A percentile compares a stretch with the other conserved stretches of the same genome.
phyloP scores from a whole-genome alignment of 106 monocot genomes.

The Platanthera zijinensis region DNA sequence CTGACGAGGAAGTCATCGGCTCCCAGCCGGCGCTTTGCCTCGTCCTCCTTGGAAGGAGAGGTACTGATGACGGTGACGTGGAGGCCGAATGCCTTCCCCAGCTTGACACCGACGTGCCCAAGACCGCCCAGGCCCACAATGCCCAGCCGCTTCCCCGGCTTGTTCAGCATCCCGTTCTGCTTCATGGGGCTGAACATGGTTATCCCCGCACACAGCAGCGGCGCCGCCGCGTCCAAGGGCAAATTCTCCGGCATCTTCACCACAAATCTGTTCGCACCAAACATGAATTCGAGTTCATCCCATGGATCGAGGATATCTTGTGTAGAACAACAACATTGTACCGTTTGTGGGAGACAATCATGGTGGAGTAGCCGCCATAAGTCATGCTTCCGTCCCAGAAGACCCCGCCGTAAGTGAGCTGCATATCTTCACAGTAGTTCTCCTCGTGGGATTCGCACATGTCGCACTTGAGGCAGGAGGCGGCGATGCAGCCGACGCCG shows the following conservation, averaged over 20 bases:
- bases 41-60: constrained; percentile 43
- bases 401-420: constrained; percentile 69
- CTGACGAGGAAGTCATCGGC: constrained; percentile 54
- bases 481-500: constrained; percentile 65
- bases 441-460: constrained; percentile 59
- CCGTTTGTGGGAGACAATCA: constrained; percentile 66
- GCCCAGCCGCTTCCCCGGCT: constrained; percentile 43
- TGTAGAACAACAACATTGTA: background rate
- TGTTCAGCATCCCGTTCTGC: constrained; percentile 40
- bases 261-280: constrained; percentile 18
- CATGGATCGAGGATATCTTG: background rate
- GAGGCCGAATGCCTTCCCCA: constrained; percentile 55
- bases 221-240: constrained; percentile 46
- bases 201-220: constrained; percentile 63
- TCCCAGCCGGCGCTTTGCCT: constrained; percentile 35
- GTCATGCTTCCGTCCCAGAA: constrained; percentile 93
- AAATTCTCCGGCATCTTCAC: constrained; percentile 42
- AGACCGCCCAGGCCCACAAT: constrained; percentile 68
- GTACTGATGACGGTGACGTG: constrained; percentile 68
- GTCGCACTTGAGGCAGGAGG: constrained; percentile 67
- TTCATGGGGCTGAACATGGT: constrained; percentile 65
- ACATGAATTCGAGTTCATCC: background rate
- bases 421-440: constrained; percentile 79
- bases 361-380: constrained; percentile 74
- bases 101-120: constrained; percentile 57